Conservation (phyloP, 306 rosid genomes). For the Citrullus mucosospermus region DNA sequence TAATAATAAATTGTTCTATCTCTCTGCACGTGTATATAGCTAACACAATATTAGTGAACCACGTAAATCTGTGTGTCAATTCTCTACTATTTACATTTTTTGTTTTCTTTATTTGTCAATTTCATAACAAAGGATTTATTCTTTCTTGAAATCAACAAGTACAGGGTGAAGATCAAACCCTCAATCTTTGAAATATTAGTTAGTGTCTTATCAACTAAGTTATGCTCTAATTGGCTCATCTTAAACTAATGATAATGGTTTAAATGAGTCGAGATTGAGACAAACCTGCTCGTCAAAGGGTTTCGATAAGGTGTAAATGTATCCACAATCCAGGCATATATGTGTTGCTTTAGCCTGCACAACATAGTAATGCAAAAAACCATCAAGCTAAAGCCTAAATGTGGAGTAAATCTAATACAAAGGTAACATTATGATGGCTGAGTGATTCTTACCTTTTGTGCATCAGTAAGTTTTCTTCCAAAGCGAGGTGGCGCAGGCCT, state of each 20-base stretch:
- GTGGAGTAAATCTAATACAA: not conserved
- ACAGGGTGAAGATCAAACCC: too few relatives aligned
- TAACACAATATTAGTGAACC: too few relatives aligned
- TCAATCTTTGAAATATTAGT: too few relatives aligned
- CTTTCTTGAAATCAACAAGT: too few relatives aligned
- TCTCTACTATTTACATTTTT: too few relatives aligned
- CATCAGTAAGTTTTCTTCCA: conserved; percentile 68
- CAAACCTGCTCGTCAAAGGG: conserved; percentile 79
- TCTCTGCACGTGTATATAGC: too few relatives aligned
- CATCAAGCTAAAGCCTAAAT: not conserved
- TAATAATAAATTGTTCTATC: too few relatives aligned
- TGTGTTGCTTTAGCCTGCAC: conserved; percentile 97
- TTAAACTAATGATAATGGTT: not conserved
- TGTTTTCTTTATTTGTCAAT: too few relatives aligned
- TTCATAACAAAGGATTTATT: too few relatives aligned
- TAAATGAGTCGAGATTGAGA: not conserved
- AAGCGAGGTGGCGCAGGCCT: conserved; percentile 93
- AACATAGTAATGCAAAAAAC: not conserved
- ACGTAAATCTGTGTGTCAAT: too few relatives aligned
- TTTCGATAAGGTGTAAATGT: conserved; percentile 58
- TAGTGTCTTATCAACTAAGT: too few relatives aligned
- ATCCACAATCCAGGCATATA: conserved; percentile 94
- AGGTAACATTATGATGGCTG: not conserved
- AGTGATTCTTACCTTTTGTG: conserved; percentile 60
- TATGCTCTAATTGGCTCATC: not conserved